Evolutionary conservation across 352 stramenopile species (phyloP).

Genomic region (Globisporangium viniferum): DNA sequence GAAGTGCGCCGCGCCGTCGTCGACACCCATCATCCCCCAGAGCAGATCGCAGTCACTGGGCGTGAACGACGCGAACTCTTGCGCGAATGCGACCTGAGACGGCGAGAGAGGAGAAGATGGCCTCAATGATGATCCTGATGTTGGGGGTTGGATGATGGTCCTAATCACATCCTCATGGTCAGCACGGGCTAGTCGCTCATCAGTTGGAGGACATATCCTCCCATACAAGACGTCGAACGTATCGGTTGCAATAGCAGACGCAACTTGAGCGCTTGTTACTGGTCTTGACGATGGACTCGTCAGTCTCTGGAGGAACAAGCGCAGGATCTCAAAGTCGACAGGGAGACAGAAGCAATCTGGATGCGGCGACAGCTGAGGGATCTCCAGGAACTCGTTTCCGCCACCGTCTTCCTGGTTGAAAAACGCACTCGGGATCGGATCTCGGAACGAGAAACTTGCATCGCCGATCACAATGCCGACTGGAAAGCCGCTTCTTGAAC

Average conservation of each 20-base stretch:
- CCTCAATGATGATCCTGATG: neutral
- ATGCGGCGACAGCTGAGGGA: constrained; percentile 75
- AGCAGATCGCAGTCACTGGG: constrained; percentile 75
- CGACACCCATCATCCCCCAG: constrained; percentile 68
- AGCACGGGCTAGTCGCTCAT: neutral
- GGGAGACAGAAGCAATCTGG: constrained; percentile 82
- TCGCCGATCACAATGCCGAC: constrained; percentile 44
- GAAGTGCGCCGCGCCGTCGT: constrained; percentile 43
- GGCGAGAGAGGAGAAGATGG: neutral
- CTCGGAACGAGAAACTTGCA: constrained; percentile 57
- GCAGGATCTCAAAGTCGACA: constrained; percentile 70
- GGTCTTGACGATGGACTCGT: neutral
- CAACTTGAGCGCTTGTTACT: constrained; percentile 14
- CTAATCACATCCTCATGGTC: neutral
- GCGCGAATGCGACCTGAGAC: constrained; percentile 28
- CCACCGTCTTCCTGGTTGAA: constrained; percentile 21
- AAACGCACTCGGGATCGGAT: constrained; percentile 58
- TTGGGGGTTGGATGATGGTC: neutral
- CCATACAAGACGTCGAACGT: constrained; percentile 72
- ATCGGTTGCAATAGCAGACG: constrained; percentile 47
- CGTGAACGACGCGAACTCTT: constrained; percentile 49
- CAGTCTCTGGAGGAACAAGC: constrained; percentile 37
- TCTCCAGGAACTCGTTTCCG: constrained; percentile 26
- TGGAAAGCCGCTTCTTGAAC: constrained; percentile 13
- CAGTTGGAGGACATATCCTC: neutral